Percentiles rank a stretch among this genome's conserved stretches.
Conservation (phyloP, 352 stramenopile genomes). For the Aphanomyces stellatus region DNA sequence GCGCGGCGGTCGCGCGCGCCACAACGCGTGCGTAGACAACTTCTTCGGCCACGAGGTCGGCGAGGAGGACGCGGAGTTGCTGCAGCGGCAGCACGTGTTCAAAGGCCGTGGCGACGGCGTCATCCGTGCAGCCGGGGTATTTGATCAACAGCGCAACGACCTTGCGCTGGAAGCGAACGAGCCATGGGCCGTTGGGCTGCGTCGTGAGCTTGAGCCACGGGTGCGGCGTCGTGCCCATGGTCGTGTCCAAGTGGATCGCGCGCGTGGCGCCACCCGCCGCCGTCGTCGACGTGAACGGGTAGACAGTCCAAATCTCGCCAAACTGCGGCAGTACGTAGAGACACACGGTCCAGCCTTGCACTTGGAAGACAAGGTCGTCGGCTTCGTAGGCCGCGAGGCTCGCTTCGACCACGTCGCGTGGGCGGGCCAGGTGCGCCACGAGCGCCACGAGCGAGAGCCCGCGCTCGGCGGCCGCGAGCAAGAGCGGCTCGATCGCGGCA, state of each 20-base stretch:
- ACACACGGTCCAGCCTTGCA: background rate
- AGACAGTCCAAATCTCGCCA: constrained; percentile 6
- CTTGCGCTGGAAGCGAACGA: constrained; percentile 4
- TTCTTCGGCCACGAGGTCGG: background rate
- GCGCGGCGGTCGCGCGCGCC: background rate
- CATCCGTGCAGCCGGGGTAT: background rate
- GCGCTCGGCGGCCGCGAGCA: background rate
- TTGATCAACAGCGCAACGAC: background rate
- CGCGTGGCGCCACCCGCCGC: too few species aligned
- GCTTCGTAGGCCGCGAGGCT: background rate
- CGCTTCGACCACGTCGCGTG: background rate
- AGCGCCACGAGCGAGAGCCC: background rate
- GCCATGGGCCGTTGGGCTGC: background rate
- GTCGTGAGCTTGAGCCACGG: constrained; percentile 12
- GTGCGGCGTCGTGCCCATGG: background rate
- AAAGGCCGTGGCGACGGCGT: background rate
- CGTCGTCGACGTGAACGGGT: background rate
- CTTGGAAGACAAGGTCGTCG: background rate
- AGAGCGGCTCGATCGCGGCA: background rate
- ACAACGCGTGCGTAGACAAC: constrained; percentile 9
- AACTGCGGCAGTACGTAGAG: background rate
- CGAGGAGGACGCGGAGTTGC: background rate
- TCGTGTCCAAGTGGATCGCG: background rate
- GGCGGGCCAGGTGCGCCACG: background rate
- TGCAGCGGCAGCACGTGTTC: constrained; percentile 6